Evolutionary conservation across 2,329 filamentous ascomycete species (phyloP).

Genomic region (Exophiala dermatitidis): DNA sequence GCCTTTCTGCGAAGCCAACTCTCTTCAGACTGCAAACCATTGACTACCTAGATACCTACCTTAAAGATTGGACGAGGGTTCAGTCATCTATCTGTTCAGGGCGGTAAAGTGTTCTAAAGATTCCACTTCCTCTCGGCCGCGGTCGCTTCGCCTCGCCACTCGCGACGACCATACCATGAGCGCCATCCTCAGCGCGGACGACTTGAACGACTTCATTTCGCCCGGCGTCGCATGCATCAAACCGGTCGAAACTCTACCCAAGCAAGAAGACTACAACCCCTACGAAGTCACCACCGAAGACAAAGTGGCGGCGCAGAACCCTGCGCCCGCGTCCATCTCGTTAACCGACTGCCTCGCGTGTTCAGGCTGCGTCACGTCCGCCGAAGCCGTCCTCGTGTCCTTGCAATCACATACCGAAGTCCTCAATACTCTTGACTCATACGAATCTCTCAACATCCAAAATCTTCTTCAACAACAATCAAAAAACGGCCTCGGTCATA

Average conservation of each 20-base stretch:
- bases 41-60: no score
- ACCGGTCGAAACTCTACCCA: conserved; percentile 83
- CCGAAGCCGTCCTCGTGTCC: conserved; percentile 92
- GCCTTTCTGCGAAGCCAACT: no score
- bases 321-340: conserved; percentile 79
- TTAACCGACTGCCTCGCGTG: conserved; percentile 96
- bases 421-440: conserved; percentile 66
- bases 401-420: conserved; percentile 92
- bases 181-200: conserved; percentile 91
- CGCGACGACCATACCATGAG: conserved; percentile 56
- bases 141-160: conserved; percentile 2
- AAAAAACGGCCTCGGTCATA: conserved; percentile 24
- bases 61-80: no score
- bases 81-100: no score
- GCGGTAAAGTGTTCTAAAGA: no score
- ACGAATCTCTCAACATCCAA: conserved; percentile 37
- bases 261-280: conserved; percentile 44
- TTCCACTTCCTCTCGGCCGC: not conserved
- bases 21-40: no score
- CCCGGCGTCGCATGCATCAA: conserved; percentile 98
- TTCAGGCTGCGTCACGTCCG: conserved; percentile 94
- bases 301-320: conserved; percentile 52
- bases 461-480: conserved; percentile 34
- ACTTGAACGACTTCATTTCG: conserved; percentile 98
- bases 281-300: conserved; percentile 95